Evolutionary conservation across 176 grass and related monocot species (phyloP).

Genomic region (Raddia guianensis): DNA sequence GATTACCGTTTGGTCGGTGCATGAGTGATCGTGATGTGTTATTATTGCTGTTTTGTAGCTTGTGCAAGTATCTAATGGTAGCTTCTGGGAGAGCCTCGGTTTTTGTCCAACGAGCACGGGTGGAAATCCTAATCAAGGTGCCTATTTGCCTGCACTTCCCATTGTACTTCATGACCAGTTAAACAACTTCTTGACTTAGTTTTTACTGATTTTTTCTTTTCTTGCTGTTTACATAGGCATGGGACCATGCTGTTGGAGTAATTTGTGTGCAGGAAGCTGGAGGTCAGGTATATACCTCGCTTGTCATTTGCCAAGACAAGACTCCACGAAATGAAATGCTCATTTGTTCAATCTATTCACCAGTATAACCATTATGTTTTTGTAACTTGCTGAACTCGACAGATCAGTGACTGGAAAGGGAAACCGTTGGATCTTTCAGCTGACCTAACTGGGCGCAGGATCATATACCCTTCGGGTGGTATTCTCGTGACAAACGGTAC

Average conservation of each 20-base stretch:
- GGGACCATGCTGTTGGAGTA: slow-evolving; percentile 92
- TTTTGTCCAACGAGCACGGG: slow-evolving; percentile 67
- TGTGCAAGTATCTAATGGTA: slow-evolving; percentile 93
- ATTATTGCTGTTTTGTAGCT: slow-evolving; percentile 53
- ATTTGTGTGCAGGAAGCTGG: slow-evolving; percentile 91
- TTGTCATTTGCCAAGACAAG: not conserved
- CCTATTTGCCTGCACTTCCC: slow-evolving; percentile 39
- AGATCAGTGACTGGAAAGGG: slow-evolving; percentile 93
- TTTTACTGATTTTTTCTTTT: slow-evolving; percentile 28
- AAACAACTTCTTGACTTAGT: slow-evolving; percentile 29
- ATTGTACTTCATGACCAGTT: slow-evolving; percentile 19
- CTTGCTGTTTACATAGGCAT: slow-evolving; percentile 50
- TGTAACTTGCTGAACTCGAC: slow-evolving; percentile 35
- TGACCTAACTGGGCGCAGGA: slow-evolving; percentile 69
- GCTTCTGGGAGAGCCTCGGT: slow-evolving; percentile 84
- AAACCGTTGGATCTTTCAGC: slow-evolving; percentile 68
- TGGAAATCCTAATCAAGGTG: slow-evolving; percentile 83
- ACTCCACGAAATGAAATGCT: not conserved
- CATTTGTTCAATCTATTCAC: not conserved
- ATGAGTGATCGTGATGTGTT: slow-evolving; percentile 31
- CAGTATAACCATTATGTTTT: slow-evolving; percentile 2
- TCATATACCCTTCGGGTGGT: slow-evolving; percentile 78
- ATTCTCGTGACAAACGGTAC: slow-evolving; percentile 74
- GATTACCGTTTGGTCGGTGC: not conserved
- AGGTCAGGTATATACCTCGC: slow-evolving; percentile 56